phyloP scores from a whole-genome alignment of 129 eudicot genomes.

The Heracleum sosnowskyi region DNA sequence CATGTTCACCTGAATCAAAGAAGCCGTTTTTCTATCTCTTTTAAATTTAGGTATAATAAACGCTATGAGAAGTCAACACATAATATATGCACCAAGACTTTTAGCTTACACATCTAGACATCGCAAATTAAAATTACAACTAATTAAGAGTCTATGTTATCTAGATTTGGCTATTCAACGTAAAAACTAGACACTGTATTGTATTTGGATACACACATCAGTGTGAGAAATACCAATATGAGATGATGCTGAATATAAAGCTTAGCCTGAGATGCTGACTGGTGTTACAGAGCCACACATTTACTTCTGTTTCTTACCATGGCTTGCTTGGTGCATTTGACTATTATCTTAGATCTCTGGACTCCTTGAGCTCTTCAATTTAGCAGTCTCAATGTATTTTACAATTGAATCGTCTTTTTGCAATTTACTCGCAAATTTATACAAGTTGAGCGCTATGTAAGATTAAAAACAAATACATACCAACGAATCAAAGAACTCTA shows the following conservation, averaged over 20 bases:
- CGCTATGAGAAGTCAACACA: too few relatives aligned
- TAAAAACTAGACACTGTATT: background rate
- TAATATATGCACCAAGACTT: background rate
- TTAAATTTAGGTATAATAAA: background rate
- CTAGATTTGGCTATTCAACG: background rate
- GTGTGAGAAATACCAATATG: too few relatives aligned
- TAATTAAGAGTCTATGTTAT: background rate
- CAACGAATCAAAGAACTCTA: background rate
- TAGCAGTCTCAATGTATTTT: constrained; percentile 57
- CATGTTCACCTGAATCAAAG: constrained; percentile 48
- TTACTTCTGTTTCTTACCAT: background rate
- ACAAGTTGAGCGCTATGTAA: background rate
- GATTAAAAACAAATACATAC: background rate
- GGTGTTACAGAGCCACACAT: too few relatives aligned
- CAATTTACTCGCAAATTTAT: constrained; percentile 13
- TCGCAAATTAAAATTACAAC: too few relatives aligned
- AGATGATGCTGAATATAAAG: too few relatives aligned
- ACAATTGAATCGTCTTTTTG: constrained; percentile 86
- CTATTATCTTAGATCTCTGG: constrained; percentile 51
- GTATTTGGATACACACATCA: too few relatives aligned
- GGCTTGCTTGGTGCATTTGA: background rate
- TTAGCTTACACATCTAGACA: too few relatives aligned
- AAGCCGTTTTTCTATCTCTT: background rate
- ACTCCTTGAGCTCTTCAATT: constrained; percentile 61
- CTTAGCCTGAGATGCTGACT: too few relatives aligned